Base-by-base conservation (phyloP, 1,284 basidiomycete genomes). In the Spongispora temasekensis region DNA sequence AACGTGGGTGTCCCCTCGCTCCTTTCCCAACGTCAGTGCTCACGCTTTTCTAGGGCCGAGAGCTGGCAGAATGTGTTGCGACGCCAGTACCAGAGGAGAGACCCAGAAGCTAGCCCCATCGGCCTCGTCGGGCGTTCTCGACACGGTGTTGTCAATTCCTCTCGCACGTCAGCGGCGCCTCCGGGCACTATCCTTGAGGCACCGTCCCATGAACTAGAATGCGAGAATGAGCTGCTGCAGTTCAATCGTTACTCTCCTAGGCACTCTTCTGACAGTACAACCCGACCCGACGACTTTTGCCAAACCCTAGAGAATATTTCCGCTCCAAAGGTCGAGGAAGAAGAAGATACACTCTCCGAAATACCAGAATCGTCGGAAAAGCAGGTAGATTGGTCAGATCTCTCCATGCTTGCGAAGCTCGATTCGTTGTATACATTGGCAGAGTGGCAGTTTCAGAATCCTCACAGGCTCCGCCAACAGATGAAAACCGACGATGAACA, bases 401-500 rank as follows among this genome's bases (percentile, higher is more conserved):
- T 93, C 19, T 76, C 85, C 13, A 87, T 89, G 79, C 81, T 91
- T 57, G 79, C 81, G 42, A 93, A 91, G 69, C 81, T 97, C 48
- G 91, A 96, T 64, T 85, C 89, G 10, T 76, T 97, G 62, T 83
- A 91, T 65, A 76, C 83, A 15, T 76, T 93, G 55, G 81, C 80
- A 27, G 91, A 93, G 72, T 93, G 91, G 91, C 89, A 91, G 67
- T 93, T 93, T 65, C 88, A 92, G 58, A 90, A 89, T 66, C 82
- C 88, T 8, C 77, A 79, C 60, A 81, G 88, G 56, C 62, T 93
- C 27, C 79, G 91, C 56, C 79, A 78, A 34, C 74, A 89, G 53
- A 93, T 93, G 90, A 89, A 86, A 70, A 83, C 79, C 58, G 91
- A 93, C 61, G 90, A 91, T 64, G 90, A 92, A 50, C 76, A 78